A percentile compares a stretch with the other conserved stretches of the same genome.
phyloP scores from a whole-genome alignment of 192 early-diverging fungal genomes.

The Podila epicladia region DNA sequence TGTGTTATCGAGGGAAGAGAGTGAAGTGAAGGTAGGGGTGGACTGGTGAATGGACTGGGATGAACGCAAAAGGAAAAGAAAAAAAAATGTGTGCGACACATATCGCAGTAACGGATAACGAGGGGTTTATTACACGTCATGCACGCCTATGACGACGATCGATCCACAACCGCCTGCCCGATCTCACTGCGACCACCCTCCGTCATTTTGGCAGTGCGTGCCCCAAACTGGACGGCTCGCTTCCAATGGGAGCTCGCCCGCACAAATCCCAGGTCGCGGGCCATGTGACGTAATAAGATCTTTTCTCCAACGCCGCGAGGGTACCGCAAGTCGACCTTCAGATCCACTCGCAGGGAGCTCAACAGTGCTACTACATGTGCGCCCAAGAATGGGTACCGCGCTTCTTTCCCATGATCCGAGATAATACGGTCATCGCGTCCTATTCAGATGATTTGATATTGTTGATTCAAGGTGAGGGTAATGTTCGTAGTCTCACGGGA shows the following conservation, averaged over 20 bases:
- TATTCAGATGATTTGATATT: not conserved
- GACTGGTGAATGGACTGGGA: no score
- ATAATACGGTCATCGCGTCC: conserved; percentile 95
- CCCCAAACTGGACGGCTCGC: conserved; percentile 98
- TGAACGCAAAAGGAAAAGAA: no score
- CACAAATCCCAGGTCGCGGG: conserved; percentile 71
- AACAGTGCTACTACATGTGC: conserved; percentile 75
- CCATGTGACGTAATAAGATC: conserved; percentile 81
- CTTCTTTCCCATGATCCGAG: conserved; percentile 86
- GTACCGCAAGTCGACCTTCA: conserved; percentile 87
- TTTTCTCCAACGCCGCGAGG: conserved; percentile 90
- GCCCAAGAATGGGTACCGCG: conserved; percentile 87
- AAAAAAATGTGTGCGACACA: no score
- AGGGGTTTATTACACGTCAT: no score
- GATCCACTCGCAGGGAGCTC: conserved; percentile 72
- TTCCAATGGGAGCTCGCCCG: conserved; percentile 81
- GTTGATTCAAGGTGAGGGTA: not conserved
- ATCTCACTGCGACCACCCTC: conserved; percentile 41
- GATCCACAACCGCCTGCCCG: conserved; percentile 36
- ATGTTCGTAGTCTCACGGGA: not conserved
- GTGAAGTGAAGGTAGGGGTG: no score
- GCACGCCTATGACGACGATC: not conserved
- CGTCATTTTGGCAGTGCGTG: conserved; percentile 95
- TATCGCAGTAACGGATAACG: no score
- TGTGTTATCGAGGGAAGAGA: no score